Conservation (phyloP, 352 stramenopile genomes). For the Pythium grandisporangium region DNA sequence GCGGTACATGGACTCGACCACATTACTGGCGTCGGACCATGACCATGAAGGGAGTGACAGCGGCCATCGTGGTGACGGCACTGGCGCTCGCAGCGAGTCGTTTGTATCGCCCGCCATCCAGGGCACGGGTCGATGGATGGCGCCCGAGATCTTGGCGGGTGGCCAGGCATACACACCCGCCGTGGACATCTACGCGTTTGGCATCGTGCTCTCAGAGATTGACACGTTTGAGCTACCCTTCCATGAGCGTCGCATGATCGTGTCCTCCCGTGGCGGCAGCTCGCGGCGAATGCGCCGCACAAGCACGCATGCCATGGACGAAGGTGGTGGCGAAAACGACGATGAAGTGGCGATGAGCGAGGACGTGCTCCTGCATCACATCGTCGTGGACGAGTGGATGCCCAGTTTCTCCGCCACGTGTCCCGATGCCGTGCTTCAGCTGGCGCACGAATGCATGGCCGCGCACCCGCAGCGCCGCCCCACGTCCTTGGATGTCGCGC, state of each 20-base stretch:
- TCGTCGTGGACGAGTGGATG: conserved; percentile 36
- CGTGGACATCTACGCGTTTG: conserved; percentile 1
- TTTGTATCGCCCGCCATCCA: not conserved
- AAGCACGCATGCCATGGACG: no score
- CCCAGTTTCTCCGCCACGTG: conserved; percentile 36
- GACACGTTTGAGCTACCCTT: not conserved
- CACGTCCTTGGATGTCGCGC: conserved; percentile 29
- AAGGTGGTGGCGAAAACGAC: conserved; percentile 11
- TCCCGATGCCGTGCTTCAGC: conserved; percentile 24
- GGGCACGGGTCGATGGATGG: conserved; percentile 1
- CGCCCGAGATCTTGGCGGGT: not conserved
- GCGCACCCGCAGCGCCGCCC: conserved; percentile 23
- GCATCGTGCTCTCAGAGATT: conserved; percentile 1
- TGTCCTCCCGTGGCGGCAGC: no score
- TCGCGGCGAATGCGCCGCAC: no score
- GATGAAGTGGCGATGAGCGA: conserved; percentile 29
- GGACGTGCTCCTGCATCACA: conserved; percentile 34
- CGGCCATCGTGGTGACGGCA: no score
- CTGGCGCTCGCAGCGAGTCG: not conserved
- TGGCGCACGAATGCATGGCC: conserved; percentile 37
- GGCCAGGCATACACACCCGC: not conserved
- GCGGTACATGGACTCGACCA: conserved; percentile 11
- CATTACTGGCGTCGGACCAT: not conserved
- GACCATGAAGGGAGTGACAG: no score
- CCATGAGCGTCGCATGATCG: not conserved